These are phyloP conservation scores for Nepenthes alata DNA, from an alignment of 179 eudicot species.

Conservation along the genomic window DNA sequence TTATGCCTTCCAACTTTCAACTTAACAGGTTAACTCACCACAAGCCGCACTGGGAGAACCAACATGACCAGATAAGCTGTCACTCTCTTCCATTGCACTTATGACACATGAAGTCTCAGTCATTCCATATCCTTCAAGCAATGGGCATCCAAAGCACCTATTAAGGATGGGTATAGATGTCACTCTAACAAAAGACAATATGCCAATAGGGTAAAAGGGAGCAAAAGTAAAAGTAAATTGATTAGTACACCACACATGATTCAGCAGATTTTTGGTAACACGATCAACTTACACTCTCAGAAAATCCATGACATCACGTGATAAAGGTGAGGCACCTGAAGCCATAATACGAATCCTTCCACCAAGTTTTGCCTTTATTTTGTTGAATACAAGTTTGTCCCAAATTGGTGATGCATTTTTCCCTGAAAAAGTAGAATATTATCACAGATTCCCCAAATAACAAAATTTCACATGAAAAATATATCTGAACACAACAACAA, in stretches of 20 bases:
- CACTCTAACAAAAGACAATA: background rate
- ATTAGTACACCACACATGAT: background rate
- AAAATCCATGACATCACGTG: conserved; percentile 89
- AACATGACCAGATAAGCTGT: conserved; percentile 78
- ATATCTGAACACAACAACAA: background rate
- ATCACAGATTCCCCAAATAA: background rate
- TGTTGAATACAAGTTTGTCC: conserved; percentile 95
- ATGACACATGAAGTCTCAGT: conserved; percentile 94
- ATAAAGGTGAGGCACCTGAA: conserved; percentile 96
- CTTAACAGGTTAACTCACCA: conserved; percentile 44
- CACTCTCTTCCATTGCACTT: conserved; percentile 61
- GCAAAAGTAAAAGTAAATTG: background rate
- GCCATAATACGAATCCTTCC: conserved; percentile 86
- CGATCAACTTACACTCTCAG: conserved; percentile 64
- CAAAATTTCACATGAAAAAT: background rate
- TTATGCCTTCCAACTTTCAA: background rate
- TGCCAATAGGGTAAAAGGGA: background rate
- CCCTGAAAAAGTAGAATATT: conserved; percentile 26
- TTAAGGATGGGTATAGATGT: background rate
- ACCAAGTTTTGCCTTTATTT: conserved; percentile 89
- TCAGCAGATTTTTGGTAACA: background rate
- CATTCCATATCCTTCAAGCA: conserved; percentile 96
- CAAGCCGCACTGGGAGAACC: conserved; percentile 91
- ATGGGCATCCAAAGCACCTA: conserved; percentile 92
- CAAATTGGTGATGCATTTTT: conserved; percentile 73